A percentile compares a stretch with the other conserved stretches of the same genome.
Conservation (phyloP, 331 rosid genomes). For the Phaseolus coccineus region DNA sequence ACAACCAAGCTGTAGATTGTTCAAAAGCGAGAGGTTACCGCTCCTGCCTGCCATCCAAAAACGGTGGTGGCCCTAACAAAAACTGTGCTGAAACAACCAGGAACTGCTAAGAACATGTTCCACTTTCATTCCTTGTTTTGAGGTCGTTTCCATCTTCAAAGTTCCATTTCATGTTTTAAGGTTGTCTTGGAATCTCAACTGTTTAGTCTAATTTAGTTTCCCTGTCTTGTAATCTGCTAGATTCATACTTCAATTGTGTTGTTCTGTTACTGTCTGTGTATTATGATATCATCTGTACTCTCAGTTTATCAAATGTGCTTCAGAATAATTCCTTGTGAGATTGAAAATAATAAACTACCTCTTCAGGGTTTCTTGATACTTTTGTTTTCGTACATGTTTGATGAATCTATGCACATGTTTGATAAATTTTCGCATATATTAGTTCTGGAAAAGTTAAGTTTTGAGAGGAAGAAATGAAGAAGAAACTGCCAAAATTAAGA, state of each 20-base stretch:
- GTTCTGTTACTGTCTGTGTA: not conserved
- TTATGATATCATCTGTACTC: not conserved
- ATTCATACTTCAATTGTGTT: not conserved
- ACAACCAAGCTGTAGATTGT: constrained; percentile 28
- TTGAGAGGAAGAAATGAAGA: too few species aligned
- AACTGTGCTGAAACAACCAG: constrained; percentile 22
- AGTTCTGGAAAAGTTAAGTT: too few species aligned
- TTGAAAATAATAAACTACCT: not conserved
- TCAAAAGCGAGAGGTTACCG: not conserved
- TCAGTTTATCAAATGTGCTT: not conserved
- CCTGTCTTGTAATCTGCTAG: not conserved
- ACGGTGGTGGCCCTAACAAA: not conserved
- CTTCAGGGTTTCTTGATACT: too few species aligned
- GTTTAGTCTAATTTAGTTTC: not conserved
- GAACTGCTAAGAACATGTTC: not conserved
- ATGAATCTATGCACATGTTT: too few species aligned
- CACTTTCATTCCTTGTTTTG: not conserved
- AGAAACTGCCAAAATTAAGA: too few species aligned
- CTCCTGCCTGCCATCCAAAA: constrained; percentile 22
- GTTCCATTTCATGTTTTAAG: not conserved
- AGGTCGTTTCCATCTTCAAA: not conserved
- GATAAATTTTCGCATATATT: too few species aligned
- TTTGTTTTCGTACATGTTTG: too few species aligned
- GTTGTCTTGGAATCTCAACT: not conserved
- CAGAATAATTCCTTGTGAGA: not conserved